These are phyloP conservation scores for Limonium bicolor DNA, from an alignment of 148 eudicot genomes.

Conservation along the genomic window DNA sequence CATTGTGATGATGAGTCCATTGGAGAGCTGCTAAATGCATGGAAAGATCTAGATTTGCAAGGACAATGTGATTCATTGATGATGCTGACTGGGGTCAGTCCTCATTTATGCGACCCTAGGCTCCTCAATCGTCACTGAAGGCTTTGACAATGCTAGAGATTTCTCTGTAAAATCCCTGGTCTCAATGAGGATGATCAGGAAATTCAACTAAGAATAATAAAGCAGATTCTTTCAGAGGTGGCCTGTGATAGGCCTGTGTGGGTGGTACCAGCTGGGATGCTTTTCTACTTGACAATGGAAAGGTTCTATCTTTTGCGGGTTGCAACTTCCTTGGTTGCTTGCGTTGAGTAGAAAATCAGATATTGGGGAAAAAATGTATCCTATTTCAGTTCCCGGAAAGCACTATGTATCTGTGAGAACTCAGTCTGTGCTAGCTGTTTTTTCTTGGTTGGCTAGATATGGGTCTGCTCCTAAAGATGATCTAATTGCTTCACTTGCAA, in stretches of 20 bases:
- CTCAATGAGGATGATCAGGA: slow-evolving; percentile 28
- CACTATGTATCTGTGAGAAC: slow-evolving; percentile 35
- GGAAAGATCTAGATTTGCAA: slow-evolving; percentile 92
- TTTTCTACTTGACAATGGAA: slow-evolving; percentile 47
- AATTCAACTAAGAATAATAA: slow-evolving; percentile 26
- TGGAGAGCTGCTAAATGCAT: slow-evolving; percentile 70
- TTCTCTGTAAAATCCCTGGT: slow-evolving; percentile 22
- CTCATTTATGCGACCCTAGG: slow-evolving; percentile 21
- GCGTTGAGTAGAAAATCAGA: slow-evolving; percentile 43
- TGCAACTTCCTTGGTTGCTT: slow-evolving; percentile 87
- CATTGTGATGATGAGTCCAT: slow-evolving; percentile 95
- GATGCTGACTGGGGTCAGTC: slow-evolving; percentile 46
- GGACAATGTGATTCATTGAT: slow-evolving; percentile 57
- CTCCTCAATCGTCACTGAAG: slow-evolving; percentile 15
- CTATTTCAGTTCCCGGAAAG: slow-evolving; percentile 26
- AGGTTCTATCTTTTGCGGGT: slow-evolving; percentile 55
- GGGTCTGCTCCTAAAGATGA: slow-evolving; percentile 83
- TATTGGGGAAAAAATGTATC: slow-evolving; percentile 32
- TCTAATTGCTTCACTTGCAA: slow-evolving; percentile 69
- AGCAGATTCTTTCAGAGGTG: slow-evolving; percentile 34
- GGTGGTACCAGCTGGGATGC: slow-evolving; percentile 49
- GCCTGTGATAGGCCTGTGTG: slow-evolving; percentile 45
- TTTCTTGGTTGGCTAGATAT: slow-evolving; percentile 83
- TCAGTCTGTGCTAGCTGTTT: slow-evolving; percentile 48
- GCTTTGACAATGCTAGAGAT: slow-evolving; percentile 13